These are phyloP conservation scores for Kalaharituber pfeilii DNA, from an alignment of 2,329 filamentous ascomycete genomes.

Conservation along the genomic window DNA sequence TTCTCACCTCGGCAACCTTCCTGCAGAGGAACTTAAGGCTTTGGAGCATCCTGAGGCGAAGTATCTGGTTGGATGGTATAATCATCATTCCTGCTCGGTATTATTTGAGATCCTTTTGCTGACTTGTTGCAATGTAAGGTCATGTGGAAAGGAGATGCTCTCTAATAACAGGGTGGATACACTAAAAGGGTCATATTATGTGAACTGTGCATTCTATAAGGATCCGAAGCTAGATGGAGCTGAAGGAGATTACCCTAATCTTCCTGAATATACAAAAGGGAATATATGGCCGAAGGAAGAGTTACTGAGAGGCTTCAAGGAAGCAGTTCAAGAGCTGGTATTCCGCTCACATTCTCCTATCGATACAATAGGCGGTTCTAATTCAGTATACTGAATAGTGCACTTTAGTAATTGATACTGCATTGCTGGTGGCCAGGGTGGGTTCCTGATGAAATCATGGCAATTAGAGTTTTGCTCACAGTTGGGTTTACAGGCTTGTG, in stretches of 20 bases:
- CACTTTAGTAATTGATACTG: slow-evolving; percentile 70
- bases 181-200: slow-evolving; percentile 68
- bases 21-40: slow-evolving; percentile 46
- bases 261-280: slow-evolving; percentile 74
- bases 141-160: slow-evolving; percentile 63
- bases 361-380: not conserved
- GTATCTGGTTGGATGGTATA: slow-evolving; percentile 31
- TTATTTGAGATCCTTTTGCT: not conserved
- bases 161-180: slow-evolving; percentile 63
- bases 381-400: slow-evolving; percentile 31
- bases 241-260: slow-evolving; percentile 40
- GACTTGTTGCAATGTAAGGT: slow-evolving; percentile 37
- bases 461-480: not conserved
- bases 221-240: slow-evolving; percentile 45
- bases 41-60: slow-evolving; percentile 35
- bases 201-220: slow-evolving; percentile 64
- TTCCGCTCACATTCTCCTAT: not conserved
- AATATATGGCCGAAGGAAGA: slow-evolving; percentile 69
- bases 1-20: slow-evolving; percentile 72
- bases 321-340: slow-evolving; percentile 49
- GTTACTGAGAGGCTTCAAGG: slow-evolving; percentile 57
- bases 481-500: slow-evolving; percentile 9
- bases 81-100: not conserved
- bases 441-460: slow-evolving; percentile 41
- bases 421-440: slow-evolving; percentile 70